Evolutionary conservation across 2,329 filamentous ascomycete species (phyloP).

Genomic region (Acarospora socialis): DNA sequence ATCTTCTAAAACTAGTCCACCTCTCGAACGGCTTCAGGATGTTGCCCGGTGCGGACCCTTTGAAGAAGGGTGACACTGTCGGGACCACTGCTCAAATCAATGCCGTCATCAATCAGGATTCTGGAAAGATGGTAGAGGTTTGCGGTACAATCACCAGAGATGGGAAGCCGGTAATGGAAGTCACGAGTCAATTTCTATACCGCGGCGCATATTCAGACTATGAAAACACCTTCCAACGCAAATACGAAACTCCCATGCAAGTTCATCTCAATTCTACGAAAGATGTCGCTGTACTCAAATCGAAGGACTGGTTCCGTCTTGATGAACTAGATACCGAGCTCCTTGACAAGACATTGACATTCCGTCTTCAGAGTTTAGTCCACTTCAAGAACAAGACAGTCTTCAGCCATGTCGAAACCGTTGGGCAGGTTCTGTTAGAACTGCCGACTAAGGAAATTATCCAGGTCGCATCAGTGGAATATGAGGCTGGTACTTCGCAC

Average conservation of each 20-base stretch:
- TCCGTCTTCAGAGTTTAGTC: constrained; percentile 84
- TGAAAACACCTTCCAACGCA: constrained; percentile 97
- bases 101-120: constrained; percentile 93
- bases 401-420: constrained; percentile 81
- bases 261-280: constrained; percentile 74
- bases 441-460: constrained; percentile 94
- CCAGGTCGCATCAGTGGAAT: constrained; percentile 93
- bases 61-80: constrained; percentile 90
- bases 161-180: constrained; percentile 83
- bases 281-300: constrained; percentile 84
- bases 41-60: constrained; percentile 83
- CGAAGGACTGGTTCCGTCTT: constrained; percentile 94
- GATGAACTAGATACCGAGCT: constrained; percentile 76
- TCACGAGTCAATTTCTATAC: constrained; percentile 96
- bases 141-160: constrained; percentile 86
- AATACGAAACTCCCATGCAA: constrained; percentile 89
- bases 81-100: constrained; percentile 93
- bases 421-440: constrained; percentile 84
- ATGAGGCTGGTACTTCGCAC: constrained; percentile 78
- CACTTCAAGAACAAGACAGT: constrained; percentile 91
- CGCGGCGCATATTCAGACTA: constrained; percentile 84
- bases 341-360: constrained; percentile 82
- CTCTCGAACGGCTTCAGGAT: constrained; percentile 96
- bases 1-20: constrained; percentile 90
- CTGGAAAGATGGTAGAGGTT: constrained; percentile 99